Base-by-base conservation (phyloP, 306 rosid genomes). In the Biancaea sappan region DNA sequence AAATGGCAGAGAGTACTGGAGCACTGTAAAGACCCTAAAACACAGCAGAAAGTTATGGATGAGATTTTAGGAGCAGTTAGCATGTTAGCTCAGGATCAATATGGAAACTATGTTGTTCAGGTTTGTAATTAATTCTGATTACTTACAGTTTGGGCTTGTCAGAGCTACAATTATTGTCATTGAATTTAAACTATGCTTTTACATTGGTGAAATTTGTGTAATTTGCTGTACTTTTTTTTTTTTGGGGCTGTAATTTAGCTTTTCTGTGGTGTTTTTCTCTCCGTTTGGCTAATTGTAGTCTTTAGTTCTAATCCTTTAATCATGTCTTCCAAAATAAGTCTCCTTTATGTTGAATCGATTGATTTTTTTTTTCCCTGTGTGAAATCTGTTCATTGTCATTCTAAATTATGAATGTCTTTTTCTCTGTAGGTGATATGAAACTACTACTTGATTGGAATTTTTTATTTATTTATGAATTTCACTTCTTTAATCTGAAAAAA, bases 51-150 rank as follows among this genome's bases (percentile, higher is more conserved):
- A 80, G 94, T 91, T 61, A 94, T 94, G 98, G 97, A 85, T 81
- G 98, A 94, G 75, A 91, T 90, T 78, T 83, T 92, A 73, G 93
- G 94, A 74, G 85, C 97, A 65, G 97, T 92, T 72, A 90, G 97
- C 86, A 91, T 91, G 92, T 85, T 94, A 86, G 97, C 97, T 4
- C 98, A 94, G 74, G 96, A 94, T 84, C 98, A 94, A 83, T 94
- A 94, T 72, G 98, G 98, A 37, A 94, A 94, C 82, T 94, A 94
- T 40, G 98, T 91, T 21, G 98, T 94, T 53, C 98, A 94, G 97
- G 98, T 94, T 72, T 77, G 50, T 75, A 57, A 47, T 52, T 69
- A 77, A 66, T 73, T 64, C 72, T 67, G 5, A 48, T 22, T 62
- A 54, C 38, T 62, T 26, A 34, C 24, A 46, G 21, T 50, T 67